Conservation (phyloP, 2,329 filamentous ascomycete genomes). For the Phoma sp. region DNA sequence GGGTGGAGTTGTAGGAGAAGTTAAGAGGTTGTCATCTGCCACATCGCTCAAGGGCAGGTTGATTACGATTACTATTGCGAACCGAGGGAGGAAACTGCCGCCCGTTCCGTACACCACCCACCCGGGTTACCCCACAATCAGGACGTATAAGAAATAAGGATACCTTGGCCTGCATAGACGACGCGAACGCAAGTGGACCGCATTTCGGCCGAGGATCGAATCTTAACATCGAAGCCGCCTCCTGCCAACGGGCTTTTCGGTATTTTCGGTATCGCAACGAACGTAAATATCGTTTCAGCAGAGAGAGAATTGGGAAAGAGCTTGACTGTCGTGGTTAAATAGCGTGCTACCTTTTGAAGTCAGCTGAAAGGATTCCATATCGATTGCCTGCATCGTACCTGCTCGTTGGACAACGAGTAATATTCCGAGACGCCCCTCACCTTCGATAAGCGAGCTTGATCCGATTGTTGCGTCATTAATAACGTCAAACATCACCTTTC, state of each 20-base stretch:
- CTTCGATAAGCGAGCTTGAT: neutral
- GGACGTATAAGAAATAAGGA: constrained; percentile 1
- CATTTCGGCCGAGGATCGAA: neutral
- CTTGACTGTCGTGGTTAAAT: neutral
- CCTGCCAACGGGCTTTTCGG: neutral
- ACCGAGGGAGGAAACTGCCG: neutral
- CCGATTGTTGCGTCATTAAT: neutral
- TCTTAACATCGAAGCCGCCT: neutral
- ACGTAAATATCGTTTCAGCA: too few species aligned
- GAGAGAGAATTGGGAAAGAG: too few species aligned
- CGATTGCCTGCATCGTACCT: neutral
- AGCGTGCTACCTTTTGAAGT: neutral
- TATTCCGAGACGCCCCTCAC: neutral
- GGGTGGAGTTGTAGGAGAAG: neutral
- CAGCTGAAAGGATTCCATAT: neutral
- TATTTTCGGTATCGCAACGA: neutral
- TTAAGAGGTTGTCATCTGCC: neutral
- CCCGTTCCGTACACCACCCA: neutral
- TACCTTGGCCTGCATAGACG: neutral
- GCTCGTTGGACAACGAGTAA: neutral
- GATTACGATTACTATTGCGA: neutral
- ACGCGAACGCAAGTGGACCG: neutral
- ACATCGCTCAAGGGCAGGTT: neutral
- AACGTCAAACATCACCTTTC: neutral
- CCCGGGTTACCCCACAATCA: constrained; percentile 8